Evolutionary conservation across 139 green algal genomes (phyloP).

Genomic region (Ulvella scutata): DNA sequence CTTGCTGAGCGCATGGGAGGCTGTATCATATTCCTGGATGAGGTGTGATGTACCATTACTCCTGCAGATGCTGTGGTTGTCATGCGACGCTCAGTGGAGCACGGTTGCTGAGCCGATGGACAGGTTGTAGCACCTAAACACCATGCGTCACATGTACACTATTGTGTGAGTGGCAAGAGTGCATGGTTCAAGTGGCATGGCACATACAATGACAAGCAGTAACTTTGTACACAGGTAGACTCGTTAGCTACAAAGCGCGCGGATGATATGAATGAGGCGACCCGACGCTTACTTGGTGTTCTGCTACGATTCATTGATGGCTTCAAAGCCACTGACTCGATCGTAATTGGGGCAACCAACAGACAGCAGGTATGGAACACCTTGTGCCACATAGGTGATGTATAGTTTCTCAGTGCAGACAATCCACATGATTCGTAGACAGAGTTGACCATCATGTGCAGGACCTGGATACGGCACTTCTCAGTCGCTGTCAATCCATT

Average conservation of each 20-base stretch:
- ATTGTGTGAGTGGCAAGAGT: too few species aligned
- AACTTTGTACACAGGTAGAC: conserved; percentile 13
- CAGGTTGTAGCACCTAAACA: too few species aligned
- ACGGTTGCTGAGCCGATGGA: too few species aligned
- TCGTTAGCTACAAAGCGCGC: conserved; percentile 27
- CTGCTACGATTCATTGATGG: conserved; percentile 78
- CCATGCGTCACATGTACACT: too few species aligned
- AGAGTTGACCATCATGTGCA: conserved; percentile 5
- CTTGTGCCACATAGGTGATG: background rate
- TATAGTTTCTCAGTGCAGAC: too few species aligned
- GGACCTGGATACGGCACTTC: conserved; percentile 75
- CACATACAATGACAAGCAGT: too few species aligned
- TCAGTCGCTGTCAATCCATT: conserved; percentile 32
- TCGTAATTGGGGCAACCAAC: conserved; percentile 86
- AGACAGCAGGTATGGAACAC: too few species aligned
- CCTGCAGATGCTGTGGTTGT: background rate
- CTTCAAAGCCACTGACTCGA: conserved; percentile 26
- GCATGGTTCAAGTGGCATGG: too few species aligned
- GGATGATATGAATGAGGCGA: conserved; percentile 80
- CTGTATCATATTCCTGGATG: conserved; percentile 73
- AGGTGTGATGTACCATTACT: conserved; percentile 26
- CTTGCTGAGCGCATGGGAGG: conserved; percentile 16
- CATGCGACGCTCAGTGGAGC: background rate
- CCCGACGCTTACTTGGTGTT: conserved; percentile 64
- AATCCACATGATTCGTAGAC: too few species aligned